A percentile compares a stretch with the other conserved stretches of the same genome.
Conservation (phyloP, 495 filamentous ascomycete species). For the Glutinoglossum americanum region DNA sequence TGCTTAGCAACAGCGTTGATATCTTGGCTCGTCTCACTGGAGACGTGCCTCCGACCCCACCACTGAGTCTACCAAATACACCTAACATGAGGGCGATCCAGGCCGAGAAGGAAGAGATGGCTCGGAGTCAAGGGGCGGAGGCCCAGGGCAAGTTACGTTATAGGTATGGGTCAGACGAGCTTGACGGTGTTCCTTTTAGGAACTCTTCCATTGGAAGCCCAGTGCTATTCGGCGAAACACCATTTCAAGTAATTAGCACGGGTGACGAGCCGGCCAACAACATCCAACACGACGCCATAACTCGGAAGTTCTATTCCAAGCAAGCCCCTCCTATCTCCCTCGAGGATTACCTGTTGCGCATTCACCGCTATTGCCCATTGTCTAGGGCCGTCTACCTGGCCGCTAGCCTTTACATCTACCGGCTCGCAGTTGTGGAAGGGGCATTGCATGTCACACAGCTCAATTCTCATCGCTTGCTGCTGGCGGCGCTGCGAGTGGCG, state of each 20-base stretch:
- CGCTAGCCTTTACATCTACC: conserved; percentile 71
- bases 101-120: conserved; percentile 34
- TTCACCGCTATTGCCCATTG: conserved; percentile 83
- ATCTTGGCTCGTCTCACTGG: conserved; percentile 47
- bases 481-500: conserved; percentile 66
- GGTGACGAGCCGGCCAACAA: conserved; percentile 29
- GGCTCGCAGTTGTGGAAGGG: conserved; percentile 50
- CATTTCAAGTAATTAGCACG: conserved; percentile 29
- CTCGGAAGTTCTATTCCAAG: conserved; percentile 81
- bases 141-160: conserved; percentile 13
- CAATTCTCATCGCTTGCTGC: conserved; percentile 71
- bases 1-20: conserved; percentile 53
- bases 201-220: conserved; percentile 24
- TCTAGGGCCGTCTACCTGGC: conserved; percentile 94
- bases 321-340: conserved; percentile 58
- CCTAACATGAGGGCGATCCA: conserved; percentile 37
- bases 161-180: conserved; percentile 10
- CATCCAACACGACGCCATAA: conserved; percentile 58
- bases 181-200: conserved; percentile 23
- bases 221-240: conserved; percentile 19
- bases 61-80: conserved; percentile 33
- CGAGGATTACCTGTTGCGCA: conserved; percentile 64
- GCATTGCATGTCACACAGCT: conserved; percentile 52
- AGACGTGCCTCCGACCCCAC: conserved; percentile 54
- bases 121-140: conserved; percentile 28